Conservation (phyloP, 2,329 filamentous ascomycete species). For the Alternaria incomplexa region DNA sequence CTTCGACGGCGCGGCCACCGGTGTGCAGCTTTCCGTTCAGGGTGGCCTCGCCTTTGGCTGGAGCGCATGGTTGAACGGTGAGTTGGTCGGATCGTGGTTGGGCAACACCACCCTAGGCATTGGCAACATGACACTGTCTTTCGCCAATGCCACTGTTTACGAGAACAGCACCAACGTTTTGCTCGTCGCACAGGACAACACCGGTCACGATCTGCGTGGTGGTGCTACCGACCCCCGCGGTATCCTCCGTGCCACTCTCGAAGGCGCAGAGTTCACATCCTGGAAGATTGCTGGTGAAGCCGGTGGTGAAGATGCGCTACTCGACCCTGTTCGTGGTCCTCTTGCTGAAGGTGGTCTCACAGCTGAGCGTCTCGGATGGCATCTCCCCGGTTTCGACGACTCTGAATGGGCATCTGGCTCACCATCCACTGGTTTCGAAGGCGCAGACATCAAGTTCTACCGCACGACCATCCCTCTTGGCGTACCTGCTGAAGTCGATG, state of each 20-base stretch:
- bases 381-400: conserved; percentile 63
- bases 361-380: conserved; percentile 64
- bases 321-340: conserved; percentile 63
- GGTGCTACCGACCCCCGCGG: conserved; percentile 58
- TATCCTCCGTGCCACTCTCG: conserved; percentile 60
- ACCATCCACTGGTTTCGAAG: conserved; percentile 52
- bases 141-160: conserved; percentile 57
- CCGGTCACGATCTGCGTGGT: conserved; percentile 63
- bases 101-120: conserved; percentile 53
- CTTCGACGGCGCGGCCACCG: conserved; percentile 48
- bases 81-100: conserved; percentile 62
- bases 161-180: conserved; percentile 53
- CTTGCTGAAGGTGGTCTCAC: conserved; percentile 65
- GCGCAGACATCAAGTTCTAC: conserved; percentile 63
- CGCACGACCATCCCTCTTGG: conserved; percentile 59
- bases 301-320: conserved; percentile 54
- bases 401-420: conserved; percentile 50
- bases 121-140: conserved; percentile 55
- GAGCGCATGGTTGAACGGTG: conserved; percentile 64
- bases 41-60: conserved; percentile 64
- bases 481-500: conserved; percentile 60
- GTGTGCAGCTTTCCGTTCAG: conserved; percentile 58
- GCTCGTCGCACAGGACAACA: conserved; percentile 66
- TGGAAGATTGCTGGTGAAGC: conserved; percentile 67
- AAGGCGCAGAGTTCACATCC: conserved; percentile 54